Conservation (phyloP, 1,284 basidiomycete species). For the Golubevia pallescens region DNA sequence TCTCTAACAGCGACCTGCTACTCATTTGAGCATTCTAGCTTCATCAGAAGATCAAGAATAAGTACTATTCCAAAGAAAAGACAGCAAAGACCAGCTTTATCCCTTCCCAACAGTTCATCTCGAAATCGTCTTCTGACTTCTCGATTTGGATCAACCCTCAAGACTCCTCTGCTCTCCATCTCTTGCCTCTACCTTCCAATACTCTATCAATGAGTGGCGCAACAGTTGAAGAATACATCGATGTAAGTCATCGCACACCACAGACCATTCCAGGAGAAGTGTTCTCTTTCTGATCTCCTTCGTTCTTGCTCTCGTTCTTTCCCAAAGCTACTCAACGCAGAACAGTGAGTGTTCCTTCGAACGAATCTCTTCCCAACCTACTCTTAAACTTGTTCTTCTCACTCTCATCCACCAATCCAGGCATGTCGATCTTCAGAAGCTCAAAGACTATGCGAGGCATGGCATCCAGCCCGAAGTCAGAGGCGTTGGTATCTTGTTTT, state of each 20-base stretch:
- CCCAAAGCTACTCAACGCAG: not conserved
- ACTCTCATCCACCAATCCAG: constrained; percentile 5
- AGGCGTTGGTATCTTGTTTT: constrained; percentile 14
- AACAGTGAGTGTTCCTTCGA: not conserved
- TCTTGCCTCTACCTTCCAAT: too few species aligned
- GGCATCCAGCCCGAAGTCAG: constrained; percentile 53
- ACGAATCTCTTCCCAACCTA: not conserved
- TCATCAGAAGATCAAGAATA: too few species aligned
- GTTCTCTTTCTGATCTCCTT: not conserved
- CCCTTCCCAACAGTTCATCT: too few species aligned
- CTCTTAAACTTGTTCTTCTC: too few species aligned
- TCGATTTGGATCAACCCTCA: too few species aligned
- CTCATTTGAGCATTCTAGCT: too few species aligned
- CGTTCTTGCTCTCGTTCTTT: not conserved
- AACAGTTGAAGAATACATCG: constrained; percentile 1
- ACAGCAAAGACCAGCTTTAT: too few species aligned
- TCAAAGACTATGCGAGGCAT: constrained; percentile 52
- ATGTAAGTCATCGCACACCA: not conserved
- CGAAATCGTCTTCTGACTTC: too few species aligned
- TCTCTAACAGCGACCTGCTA: too few species aligned
- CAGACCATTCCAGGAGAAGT: not conserved
- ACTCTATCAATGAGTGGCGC: not conserved
- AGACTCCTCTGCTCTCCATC: too few species aligned
- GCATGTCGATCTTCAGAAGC: constrained; percentile 52
- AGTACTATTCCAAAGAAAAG: too few species aligned